Evolutionary conservation across 352 stramenopile genomes (phyloP).

Genomic region (Globisporangium alternatum): DNA sequence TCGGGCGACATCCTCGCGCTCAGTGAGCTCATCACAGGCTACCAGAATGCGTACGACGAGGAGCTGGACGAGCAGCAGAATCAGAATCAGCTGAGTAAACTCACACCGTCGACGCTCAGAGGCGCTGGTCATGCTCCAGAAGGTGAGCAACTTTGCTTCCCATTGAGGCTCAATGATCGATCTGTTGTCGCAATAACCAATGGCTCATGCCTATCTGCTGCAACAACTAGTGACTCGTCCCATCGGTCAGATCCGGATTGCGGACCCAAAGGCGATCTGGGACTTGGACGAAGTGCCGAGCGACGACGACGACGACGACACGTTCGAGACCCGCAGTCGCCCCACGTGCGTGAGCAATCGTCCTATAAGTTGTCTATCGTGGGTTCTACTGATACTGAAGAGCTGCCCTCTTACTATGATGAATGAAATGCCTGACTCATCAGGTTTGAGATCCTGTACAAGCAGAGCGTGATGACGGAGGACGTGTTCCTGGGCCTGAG

Average conservation of each 20-base stretch:
- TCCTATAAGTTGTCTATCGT: no score
- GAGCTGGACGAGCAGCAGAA: conserved; percentile 16
- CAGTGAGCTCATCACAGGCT: conserved; percentile 27
- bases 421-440: background rate
- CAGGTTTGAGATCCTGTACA: conserved; percentile 82
- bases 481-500: conserved; percentile 80
- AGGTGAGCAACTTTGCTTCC: conserved; percentile 20
- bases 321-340: conserved; percentile 46
- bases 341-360: conserved; percentile 60
- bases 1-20: conserved; percentile 30
- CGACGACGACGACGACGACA: conserved; percentile 72
- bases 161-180: background rate
- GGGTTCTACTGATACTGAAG: no score
- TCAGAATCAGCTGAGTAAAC: conserved; percentile 11
- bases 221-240: conserved; percentile 55
- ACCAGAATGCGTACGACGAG: conserved; percentile 18
- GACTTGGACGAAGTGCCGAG: conserved; percentile 62
- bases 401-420: no score
- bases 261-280: conserved; percentile 74
- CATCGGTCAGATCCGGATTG: conserved; percentile 66
- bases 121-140: conserved; percentile 23
- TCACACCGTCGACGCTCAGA: conserved; percentile 32
- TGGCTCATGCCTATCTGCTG: no score
- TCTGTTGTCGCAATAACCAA: conserved; percentile 9
- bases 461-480: conserved; percentile 85